Evolutionary conservation across 2,329 filamentous ascomycete genomes (phyloP), one percentile per base, ranked within the genome.

Genomic region (Aureobasidium sp.): DNA sequence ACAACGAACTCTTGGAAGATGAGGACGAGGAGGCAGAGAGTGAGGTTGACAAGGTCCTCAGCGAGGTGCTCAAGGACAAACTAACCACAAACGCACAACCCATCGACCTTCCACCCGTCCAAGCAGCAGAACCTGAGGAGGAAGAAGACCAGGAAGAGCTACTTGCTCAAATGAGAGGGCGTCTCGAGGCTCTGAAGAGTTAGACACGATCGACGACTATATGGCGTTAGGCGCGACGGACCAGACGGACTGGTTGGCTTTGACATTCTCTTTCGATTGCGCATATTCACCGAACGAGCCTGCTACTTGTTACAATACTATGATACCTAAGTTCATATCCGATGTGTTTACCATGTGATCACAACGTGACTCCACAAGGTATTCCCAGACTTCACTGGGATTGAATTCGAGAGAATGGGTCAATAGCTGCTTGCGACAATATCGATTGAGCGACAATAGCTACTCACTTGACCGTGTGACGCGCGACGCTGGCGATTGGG

Each of bases 31-130:
- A 92, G 67, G 88, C 86, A 6, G 86, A 88, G 70, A 78, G 77
- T 21, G 93, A 97, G 79, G 90, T 97, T 10, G 92, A 97, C 70
- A 95, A 93, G 80, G 87, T 97, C 13, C 78, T 99, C 27, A 87
- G 89, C 2, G 94, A 97, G 78, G 87, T 99, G 45, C 77, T 99
- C 64, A 91, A 91, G 75, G 90, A 91, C 68, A 85, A 83, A 69
- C 81, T 91, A 70, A 85, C 86, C 64, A 65, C 68, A 6, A 86
- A 89, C 70, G 81, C 81, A 58, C 81, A 82, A 29, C 66, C 68
- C 45, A 54, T 70, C 19, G 79, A 81, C 64, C 78, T 79, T 51
- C 77, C 75, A 45, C 75, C 76, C 55, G 75, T 79, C 15, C 73
- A 79, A 64, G 77, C 77, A 40, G 80, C 79, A 45, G 73, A 87